These are phyloP conservation scores for Euphorbia corollata DNA, from an alignment of 441 rosid genomes.

Conservation along the genomic window DNA sequence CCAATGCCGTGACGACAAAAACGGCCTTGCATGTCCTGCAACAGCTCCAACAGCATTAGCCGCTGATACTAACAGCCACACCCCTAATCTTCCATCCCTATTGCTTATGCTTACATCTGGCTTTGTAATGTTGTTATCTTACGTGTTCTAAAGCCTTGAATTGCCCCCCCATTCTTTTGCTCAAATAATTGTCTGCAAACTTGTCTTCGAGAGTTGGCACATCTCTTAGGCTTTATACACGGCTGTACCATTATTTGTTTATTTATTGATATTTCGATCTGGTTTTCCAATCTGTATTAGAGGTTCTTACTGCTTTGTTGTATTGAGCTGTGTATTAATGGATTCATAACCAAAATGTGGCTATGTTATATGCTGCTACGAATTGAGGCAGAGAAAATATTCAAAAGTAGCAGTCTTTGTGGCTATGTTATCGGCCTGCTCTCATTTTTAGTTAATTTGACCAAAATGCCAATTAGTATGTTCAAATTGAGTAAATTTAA, in stretches of 20 bases:
- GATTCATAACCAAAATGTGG: conserved; percentile 8
- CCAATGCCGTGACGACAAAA: conserved; percentile 51
- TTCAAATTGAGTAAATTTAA: no score
- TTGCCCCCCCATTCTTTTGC: conserved; percentile 1
- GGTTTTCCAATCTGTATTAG: not conserved
- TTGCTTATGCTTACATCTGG: conserved; percentile 27
- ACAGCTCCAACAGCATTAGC: conserved; percentile 29
- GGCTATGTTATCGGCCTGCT: no score
- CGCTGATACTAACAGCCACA: conserved; percentile 20
- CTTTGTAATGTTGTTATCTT: conserved; percentile 22
- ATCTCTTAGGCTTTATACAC: not conserved
- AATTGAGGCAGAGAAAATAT: no score
- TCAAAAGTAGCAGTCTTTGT: no score
- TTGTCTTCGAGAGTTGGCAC: not conserved
- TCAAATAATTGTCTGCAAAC: not conserved
- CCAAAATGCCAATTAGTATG: no score
- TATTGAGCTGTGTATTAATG: not conserved
- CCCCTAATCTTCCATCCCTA: conserved; percentile 10
- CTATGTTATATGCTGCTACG: not conserved
- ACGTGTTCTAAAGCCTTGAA: conserved; percentile 24
- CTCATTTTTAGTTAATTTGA: no score
- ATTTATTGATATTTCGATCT: conserved; percentile 2
- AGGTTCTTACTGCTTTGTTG: not conserved
- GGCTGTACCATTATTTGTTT: not conserved
- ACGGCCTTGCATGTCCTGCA: conserved; percentile 56